These are phyloP conservation scores for Asterophora parasitica DNA, from an alignment of 768 basidiomycete species.

Conservation along the genomic window DNA sequence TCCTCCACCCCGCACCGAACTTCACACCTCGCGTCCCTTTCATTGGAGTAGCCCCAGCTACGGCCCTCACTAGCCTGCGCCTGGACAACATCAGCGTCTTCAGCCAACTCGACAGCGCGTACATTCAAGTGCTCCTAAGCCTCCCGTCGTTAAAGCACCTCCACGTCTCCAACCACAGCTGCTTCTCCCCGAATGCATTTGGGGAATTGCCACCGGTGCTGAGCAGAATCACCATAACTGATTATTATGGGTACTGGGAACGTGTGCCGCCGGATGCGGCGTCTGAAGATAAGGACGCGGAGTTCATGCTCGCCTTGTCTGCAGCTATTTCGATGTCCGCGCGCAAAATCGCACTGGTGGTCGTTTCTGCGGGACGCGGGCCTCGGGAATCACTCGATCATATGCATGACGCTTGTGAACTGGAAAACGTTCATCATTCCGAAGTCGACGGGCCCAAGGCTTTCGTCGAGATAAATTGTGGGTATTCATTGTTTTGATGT, in stretches of 20 bases:
- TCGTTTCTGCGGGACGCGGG: constrained; percentile 7
- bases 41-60: constrained; percentile 3
- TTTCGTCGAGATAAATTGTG: constrained; percentile 16
- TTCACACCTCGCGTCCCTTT: constrained; percentile 11
- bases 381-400: background rate
- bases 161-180: constrained; percentile 24
- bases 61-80: constrained; percentile 19
- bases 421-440: constrained; percentile 7
- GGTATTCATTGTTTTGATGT: background rate
- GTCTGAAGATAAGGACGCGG: background rate
- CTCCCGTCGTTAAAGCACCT: constrained; percentile 20
- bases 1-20: constrained; percentile 20
- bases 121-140: constrained; percentile 19
- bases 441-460: constrained; percentile 4
- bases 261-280: background rate
- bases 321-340: background rate
- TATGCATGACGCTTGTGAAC: constrained; percentile 5
- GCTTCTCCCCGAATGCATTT: constrained; percentile 20
- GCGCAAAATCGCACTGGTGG: constrained; percentile 3
- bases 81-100: constrained; percentile 26
- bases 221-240: constrained; percentile 15
- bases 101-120: constrained; percentile 19
- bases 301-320: constrained; percentile 5
- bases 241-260: constrained; percentile 20
- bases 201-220: constrained; percentile 19